These are phyloP conservation scores for Hypoxylon perforatum DNA, from an alignment of 495 filamentous ascomycete genomes.

Conservation along the genomic window DNA sequence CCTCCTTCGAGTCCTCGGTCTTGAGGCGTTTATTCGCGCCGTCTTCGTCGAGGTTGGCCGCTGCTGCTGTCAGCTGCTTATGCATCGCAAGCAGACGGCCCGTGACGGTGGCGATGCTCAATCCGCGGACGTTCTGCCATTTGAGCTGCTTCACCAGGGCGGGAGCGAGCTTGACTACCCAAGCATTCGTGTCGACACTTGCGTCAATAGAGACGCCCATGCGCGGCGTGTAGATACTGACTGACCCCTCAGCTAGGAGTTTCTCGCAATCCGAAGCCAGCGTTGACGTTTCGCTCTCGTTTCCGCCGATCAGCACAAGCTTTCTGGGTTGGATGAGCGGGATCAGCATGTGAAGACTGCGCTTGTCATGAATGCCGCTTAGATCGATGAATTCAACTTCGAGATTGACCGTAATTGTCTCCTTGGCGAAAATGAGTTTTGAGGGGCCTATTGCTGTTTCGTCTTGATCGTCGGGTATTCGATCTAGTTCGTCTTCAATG, in stretches of 20 bases:
- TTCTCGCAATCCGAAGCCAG: slow-evolving; percentile 85
- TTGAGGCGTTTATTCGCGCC: slow-evolving; percentile 74
- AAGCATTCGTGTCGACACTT: slow-evolving; percentile 97
- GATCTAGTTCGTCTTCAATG: slow-evolving; percentile 62
- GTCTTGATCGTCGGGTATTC: slow-evolving; percentile 66
- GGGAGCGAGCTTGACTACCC: slow-evolving; percentile 90
- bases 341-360: slow-evolving; percentile 91
- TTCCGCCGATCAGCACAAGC: slow-evolving; percentile 87
- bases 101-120: slow-evolving; percentile 89
- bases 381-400: slow-evolving; percentile 91
- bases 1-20: slow-evolving; percentile 57
- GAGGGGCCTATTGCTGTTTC: slow-evolving; percentile 75
- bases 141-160: slow-evolving; percentile 82
- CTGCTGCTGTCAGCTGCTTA: slow-evolving; percentile 47
- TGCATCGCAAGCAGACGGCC: slow-evolving; percentile 63
- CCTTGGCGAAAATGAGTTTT: slow-evolving; percentile 71
- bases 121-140: slow-evolving; percentile 92
- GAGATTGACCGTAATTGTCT: slow-evolving; percentile 72
- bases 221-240: slow-evolving; percentile 82
- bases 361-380: slow-evolving; percentile 89
- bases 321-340: slow-evolving; percentile 94
- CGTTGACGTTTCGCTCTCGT: slow-evolving; percentile 75
- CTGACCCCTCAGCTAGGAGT: slow-evolving; percentile 65
- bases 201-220: slow-evolving; percentile 81
- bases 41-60: slow-evolving; percentile 51